phyloP scores from a whole-genome alignment of 2,329 filamentous ascomycete species.

The Beauveria varroae region DNA sequence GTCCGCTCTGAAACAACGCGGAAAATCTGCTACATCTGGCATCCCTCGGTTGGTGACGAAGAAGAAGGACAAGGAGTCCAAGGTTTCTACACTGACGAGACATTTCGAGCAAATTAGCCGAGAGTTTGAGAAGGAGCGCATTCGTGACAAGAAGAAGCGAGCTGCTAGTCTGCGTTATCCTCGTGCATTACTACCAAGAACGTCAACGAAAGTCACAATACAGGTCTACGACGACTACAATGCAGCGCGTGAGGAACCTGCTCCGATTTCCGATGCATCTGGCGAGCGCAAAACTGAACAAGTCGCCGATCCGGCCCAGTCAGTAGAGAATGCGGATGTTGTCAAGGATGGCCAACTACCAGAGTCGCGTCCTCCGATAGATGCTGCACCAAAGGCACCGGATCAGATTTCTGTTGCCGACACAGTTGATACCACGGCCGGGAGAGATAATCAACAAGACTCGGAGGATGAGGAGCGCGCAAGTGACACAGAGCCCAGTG shows the following conservation, averaged over 20 bases:
- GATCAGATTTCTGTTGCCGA: slow-evolving; percentile 21
- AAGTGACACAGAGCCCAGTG: slow-evolving; percentile 66
- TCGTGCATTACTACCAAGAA: slow-evolving; percentile 73
- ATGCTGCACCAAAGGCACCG: slow-evolving; percentile 17
- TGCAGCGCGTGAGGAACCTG: slow-evolving; percentile 80
- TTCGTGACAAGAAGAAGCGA: slow-evolving; percentile 74
- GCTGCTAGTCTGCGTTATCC: slow-evolving; percentile 68
- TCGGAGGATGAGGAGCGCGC: slow-evolving; percentile 60
- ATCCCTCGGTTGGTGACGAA: slow-evolving; percentile 83
- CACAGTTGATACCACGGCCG: slow-evolving; percentile 21
- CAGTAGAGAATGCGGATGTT: neutral
- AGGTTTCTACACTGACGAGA: slow-evolving; percentile 84
- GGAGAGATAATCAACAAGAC: slow-evolving; percentile 43
- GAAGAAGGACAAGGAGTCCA: slow-evolving; percentile 61
- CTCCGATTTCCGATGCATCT: slow-evolving; percentile 52
- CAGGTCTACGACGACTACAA: slow-evolving; percentile 93
- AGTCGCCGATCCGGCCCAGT: slow-evolving; percentile 14
- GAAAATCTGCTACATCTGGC: slow-evolving; percentile 58
- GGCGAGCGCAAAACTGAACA: slow-evolving; percentile 21
- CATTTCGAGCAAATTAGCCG: slow-evolving; percentile 96
- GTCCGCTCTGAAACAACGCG: slow-evolving; percentile 51
- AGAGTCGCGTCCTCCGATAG: slow-evolving; percentile 17
- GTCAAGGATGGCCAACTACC: slow-evolving; percentile 15
- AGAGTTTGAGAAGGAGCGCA: slow-evolving; percentile 91
- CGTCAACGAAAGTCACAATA: slow-evolving; percentile 90